Base-by-base conservation (phyloP, 1,284 basidiomycete genomes). In the Heterobasidion annosum region DNA sequence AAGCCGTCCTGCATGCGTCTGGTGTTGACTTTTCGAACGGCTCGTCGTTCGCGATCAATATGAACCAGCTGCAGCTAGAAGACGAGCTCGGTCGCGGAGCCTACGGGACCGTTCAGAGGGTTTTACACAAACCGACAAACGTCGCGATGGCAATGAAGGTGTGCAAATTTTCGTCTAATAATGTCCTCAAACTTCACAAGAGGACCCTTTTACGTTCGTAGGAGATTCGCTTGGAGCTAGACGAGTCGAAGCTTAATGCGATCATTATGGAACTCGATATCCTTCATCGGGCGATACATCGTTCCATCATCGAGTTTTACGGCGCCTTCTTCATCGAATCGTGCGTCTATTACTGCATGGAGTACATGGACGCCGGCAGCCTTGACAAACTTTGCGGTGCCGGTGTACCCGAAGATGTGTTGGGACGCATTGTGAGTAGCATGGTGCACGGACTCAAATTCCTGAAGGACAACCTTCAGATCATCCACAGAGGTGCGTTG, bases 131-230 rank as follows among this genome's bases (percentile, higher is more conserved):
- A 58, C 93, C 93, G 12, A 98, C 93, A 3, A 93, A 93, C 54
- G 93, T 98, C 34, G 81, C 83, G 57, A 98, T 99, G 95, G 96
- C 96, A 9, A 97, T 99, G 93, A 99, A 99, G 84, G 93, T 94
- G 54, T 52, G n/a, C 40, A 34, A 48, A 49, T 10, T 35, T 8
- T 34, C 32, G 51, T 47, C 32, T 33, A 18, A 19, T 50, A 42
- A 33, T 32, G 25, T 1, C 25, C 25, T 25, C 25, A 25, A 25
- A 43, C 40, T 16, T 43, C 40, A 43, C 16, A 43, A 43, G 12
- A 13, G 9, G 2, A 47, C 45, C 45, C 18, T 16, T 32, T 47
- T 32, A 16, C 9, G 51, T 37, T 52, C 59, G 10, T 66, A 97
- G 94, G 96, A 98, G 85, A 99, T 98, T 61, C 91, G 93, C 18